Base-by-base conservation (phyloP, 805 yeast genomes). In the Pichia phayaonensis region DNA sequence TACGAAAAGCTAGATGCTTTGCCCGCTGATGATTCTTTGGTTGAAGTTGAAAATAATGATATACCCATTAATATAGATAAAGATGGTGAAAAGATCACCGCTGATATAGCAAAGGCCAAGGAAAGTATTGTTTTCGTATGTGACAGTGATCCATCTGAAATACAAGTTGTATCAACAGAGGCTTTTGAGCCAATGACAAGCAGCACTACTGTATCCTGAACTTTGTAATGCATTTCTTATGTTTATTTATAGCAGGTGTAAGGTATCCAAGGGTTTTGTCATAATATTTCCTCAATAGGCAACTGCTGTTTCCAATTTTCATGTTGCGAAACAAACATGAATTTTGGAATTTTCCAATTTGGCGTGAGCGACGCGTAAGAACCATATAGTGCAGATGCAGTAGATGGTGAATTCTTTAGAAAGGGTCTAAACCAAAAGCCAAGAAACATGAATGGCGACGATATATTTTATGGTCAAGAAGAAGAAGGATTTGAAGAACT, bases 401-500 rank as follows among this genome's bases (percentile, higher is more conserved):
- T 16, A 34, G 20, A 34, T 3, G 20, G 8, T n/a, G 20, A n/a
- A 34, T 34, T 12, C 20, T 34, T n/a, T n/a, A 20, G 38, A 34
- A 34, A 6, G 7, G 20, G 6, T 16, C 7, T 8, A 16, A 31
- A 16, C 8, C 15, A 42, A 1, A 27, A 24, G 21, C 13, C 3
- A 3, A 23, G 1, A 7, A 24, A 24, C 31, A 46, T 46, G 49
- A 40, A n/a, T 8, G 55, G 56, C 45, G 52, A 49, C 1, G 52
- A 46, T 12, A 55, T 45, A 20, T 58, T 49, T 48, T 53, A 49
- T 31, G 54, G 57, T 41, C 65, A 62, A 26, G 56, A 58, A 13
- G 59, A 58, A 21, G 45, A 52, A n/a, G 55, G 47, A 15, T 54
- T 52, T 45, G 55, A 53, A 45, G 63, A 56, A 48, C 50, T 54